Base-by-base conservation (phyloP, 129 eudicot species). In the Dittrichia graveolens region DNA sequence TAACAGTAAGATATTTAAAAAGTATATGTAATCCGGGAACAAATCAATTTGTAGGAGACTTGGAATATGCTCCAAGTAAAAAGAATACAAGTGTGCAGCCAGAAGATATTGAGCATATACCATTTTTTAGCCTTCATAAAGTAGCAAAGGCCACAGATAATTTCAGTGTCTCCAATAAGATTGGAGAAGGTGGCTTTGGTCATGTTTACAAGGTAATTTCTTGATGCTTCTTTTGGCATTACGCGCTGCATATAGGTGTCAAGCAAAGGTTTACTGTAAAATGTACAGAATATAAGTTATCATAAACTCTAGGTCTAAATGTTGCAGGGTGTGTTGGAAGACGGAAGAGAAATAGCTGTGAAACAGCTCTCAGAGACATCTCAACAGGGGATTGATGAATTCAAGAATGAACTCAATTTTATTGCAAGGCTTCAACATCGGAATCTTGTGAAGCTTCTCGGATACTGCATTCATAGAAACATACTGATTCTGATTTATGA, bases 381-480 rank as follows among this genome's bases (percentile, higher is more conserved):
- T 15, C 60, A 44, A 40, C 84, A 80, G 37, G 80, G 80, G 38
- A n/a, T 39, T 15, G 74, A 71, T 2, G 75, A 71, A 19, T 71
- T 71, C 44, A 71, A 5, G 13, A 71, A 61, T 14, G 82, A 77
- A 73, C 61, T 72, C 13, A 44, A 35, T 48, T 82, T 64, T 61
- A 77, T 82, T 16, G 82, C 73, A 12, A 77, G 73, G 45, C 83
- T 84, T 37, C 85, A 84, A 54, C 88, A 84, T 56, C 79, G 83
- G 2, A 84, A 84, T 63, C 83, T 84, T 37, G 83, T 84, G 52
- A 80, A 71, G 77, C 85, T 80, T 58, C 59, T 84, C 18, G 88
- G 89, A 39, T 84, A 55, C 58, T 84, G 85, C 69, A 47, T 73
- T 50, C 76, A 83, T 60, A 50, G 74, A 66, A 70, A 71, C 7